These are phyloP conservation scores for Leishmania aethiopica DNA, from an alignment of 208 protist species.

Conservation along the genomic window DNA sequence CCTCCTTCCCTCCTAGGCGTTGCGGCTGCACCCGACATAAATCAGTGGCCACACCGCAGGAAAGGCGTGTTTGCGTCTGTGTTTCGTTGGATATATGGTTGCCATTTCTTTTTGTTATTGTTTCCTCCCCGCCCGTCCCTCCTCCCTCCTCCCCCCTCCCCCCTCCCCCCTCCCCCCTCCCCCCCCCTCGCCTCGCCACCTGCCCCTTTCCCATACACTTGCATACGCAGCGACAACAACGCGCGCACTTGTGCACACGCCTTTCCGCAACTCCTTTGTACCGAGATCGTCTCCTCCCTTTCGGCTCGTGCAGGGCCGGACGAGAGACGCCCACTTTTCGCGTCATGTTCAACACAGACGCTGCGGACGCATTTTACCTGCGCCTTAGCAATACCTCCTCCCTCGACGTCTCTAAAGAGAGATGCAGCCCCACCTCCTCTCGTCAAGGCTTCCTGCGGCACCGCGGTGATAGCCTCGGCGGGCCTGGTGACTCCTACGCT, in stretches of 20 bases:
- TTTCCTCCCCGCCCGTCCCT: neutral
- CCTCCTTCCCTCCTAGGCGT: neutral
- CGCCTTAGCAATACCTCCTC: slow-evolving; percentile 4
- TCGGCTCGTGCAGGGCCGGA: neutral
- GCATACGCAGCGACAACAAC: neutral
- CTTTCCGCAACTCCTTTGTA: neutral
- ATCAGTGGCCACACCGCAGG: neutral
- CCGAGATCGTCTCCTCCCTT: no score
- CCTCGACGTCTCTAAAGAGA: slow-evolving; percentile 11
- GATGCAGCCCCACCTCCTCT: neutral
- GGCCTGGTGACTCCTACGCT: no score
- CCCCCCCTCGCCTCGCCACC: neutral
- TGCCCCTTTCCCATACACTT: neutral
- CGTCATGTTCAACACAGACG: slow-evolving; percentile 39
- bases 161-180: neutral
- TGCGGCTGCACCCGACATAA: neutral
- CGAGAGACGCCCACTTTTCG: neutral
- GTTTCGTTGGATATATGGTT: neutral
- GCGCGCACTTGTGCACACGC: slow-evolving; percentile 1
- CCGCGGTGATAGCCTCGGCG: neutral
- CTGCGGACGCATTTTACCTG: slow-evolving; percentile 37
- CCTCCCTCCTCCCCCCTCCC: neutral
- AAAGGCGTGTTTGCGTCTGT: neutral
- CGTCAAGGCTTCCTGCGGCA: neutral
- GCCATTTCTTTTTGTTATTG: no score